Percentiles rank a stretch among this genome's conserved stretches.
Conservation (phyloP, 1,139 yeast species). For the Nakaseomyces glabratus region DNA sequence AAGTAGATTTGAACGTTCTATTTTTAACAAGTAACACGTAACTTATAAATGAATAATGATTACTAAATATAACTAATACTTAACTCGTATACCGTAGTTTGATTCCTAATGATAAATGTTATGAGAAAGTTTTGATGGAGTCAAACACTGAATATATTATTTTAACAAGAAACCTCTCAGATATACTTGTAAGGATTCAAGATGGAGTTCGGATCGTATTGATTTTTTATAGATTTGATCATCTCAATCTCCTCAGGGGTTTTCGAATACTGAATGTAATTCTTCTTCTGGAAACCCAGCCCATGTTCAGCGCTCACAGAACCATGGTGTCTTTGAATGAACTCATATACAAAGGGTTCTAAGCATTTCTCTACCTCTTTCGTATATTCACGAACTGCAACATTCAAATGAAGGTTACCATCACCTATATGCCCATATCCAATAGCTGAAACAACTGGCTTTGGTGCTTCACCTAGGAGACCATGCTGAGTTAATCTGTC, state of each 20-base stretch:
- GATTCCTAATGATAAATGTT: too few species aligned
- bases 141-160: too few species aligned
- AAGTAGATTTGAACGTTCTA: too few species aligned
- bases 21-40: too few species aligned
- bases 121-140: too few species aligned
- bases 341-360: slow-evolving; percentile 92
- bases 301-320: slow-evolving; percentile 97
- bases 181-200: slow-evolving; percentile 89
- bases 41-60: too few species aligned
- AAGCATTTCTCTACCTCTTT: slow-evolving; percentile 66
- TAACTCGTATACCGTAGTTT: too few species aligned
- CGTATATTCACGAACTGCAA: slow-evolving; percentile 75
- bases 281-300: slow-evolving; percentile 89
- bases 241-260: slow-evolving; percentile 54
- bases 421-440: slow-evolving; percentile 98
- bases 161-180: too few species aligned
- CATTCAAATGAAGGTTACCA: slow-evolving; percentile 88
- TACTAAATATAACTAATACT: too few species aligned
- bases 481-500: slow-evolving; percentile 47
- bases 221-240: slow-evolving; percentile 69
- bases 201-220: slow-evolving; percentile 82
- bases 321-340: slow-evolving; percentile 69
- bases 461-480: slow-evolving; percentile 50
- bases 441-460: slow-evolving; percentile 75
- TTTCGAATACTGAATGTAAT: slow-evolving; percentile 70